Evolutionary conservation across 129 eudicot species (phyloP), one percentile per base, ranked within the genome.

Genomic region (Flaveria bidentis): DNA sequence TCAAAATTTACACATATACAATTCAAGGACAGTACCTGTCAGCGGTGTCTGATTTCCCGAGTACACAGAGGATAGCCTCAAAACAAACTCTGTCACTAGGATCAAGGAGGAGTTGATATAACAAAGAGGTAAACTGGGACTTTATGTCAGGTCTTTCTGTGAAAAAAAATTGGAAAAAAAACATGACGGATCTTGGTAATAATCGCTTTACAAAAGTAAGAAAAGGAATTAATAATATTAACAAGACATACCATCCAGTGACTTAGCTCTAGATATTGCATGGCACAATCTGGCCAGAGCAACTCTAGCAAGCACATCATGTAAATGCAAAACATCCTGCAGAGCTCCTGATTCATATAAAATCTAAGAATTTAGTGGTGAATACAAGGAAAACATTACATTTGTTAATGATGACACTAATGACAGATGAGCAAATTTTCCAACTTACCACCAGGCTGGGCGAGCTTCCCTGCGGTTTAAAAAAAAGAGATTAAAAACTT

Each of bases 71-170:
- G 58, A 91, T 94, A 67, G 98, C 98, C 85, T 94, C 98, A 72
- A 94, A 94, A 81, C 98, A 94, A 81, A 94, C 98, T 80, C 97
- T 89, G 83, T 94, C 98, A 83, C 98, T 94, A 55, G 98, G 97
- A 86, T 94, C 98, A 65, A 94, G 87, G 71, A 94, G 98, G 67
- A 94, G 96, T 82, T 94, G 98, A 83, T 94, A 91, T 63, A 94
- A 97, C 76, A 94, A 80, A 76, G 98, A 86, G 71, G 85, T 89
- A 75, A 94, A 94, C 80, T 84, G 91, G 91, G 90, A 74, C 84
- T 86, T 94, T 72, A 94, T 78, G 76, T 94, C 98, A 50, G 96
- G 90, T 67, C 98, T 89, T 81, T 94, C 98, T 94, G 91, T 75
- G 39, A 33, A 33, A 67, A 61, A 58, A 46, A 71, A 30, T 62